These are phyloP conservation scores for Metschnikowia shivogae DNA, from an alignment of 805 yeast genomes.

Conservation along the genomic window DNA sequence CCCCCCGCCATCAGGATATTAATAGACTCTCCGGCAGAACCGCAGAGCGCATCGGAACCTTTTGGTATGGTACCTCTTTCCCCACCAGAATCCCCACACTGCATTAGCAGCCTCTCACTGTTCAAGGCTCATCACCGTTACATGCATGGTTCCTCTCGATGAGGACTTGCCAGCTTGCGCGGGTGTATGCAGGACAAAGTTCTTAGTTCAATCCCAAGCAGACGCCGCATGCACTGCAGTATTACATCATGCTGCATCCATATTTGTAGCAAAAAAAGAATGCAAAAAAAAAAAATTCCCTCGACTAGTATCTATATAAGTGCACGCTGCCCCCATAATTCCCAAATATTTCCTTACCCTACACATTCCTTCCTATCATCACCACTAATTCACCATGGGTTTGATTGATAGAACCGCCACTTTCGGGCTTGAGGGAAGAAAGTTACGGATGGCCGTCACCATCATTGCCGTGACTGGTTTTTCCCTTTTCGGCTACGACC, in stretches of 20 bases:
- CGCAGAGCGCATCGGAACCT: not conserved
- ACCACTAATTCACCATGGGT: constrained; percentile 8
- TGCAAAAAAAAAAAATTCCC: not conserved
- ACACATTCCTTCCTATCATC: not conserved
- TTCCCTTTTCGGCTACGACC: constrained; percentile 69
- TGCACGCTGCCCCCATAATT: not conserved
- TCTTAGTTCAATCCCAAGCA: not conserved
- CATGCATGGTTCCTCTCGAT: not conserved
- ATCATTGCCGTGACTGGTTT: constrained; percentile 28
- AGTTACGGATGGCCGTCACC: constrained; percentile 19
- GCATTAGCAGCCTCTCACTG: not conserved
- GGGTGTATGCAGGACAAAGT: not conserved
- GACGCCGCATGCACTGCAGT: not conserved
- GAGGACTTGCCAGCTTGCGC: not conserved
- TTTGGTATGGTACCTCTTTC: not conserved
- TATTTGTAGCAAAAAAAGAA: constrained; percentile 1
- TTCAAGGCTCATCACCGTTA: constrained; percentile 5
- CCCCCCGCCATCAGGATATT: too few relatives aligned
- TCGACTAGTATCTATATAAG: constrained; percentile 4
- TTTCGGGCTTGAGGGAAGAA: constrained; percentile 17
- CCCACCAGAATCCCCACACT: constrained; percentile 1
- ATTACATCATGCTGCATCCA: constrained; percentile 9
- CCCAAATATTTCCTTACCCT: not conserved
- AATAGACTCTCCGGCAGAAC: not conserved
- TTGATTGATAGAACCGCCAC: constrained; percentile 16